phyloP scores from a whole-genome alignment of 1,284 basidiomycete genomes.

The Rhodotorula sp. region DNA sequence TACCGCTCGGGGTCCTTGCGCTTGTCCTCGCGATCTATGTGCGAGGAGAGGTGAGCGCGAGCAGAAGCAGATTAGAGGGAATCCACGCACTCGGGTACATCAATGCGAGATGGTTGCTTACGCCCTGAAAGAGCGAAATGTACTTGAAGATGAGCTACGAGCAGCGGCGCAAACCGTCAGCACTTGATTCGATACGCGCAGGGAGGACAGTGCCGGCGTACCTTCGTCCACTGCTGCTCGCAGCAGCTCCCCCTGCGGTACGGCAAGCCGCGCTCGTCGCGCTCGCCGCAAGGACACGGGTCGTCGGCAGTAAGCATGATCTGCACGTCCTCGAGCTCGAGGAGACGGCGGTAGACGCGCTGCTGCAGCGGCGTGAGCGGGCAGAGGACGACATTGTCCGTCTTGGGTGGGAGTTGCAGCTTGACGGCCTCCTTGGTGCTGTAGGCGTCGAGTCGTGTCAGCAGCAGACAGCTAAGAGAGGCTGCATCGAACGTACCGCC shows the following conservation, averaged over 20 bases:
- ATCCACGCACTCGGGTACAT: constrained; percentile 67
- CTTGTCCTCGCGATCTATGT: constrained; percentile 55
- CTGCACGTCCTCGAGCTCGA: constrained; percentile 64
- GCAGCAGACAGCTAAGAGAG: constrained; percentile 57
- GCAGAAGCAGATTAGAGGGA: not conserved
- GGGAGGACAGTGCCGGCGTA: not conserved
- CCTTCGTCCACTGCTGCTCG: constrained; percentile 39
- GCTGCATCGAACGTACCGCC: constrained; percentile 59
- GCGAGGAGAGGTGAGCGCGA: constrained; percentile 47
- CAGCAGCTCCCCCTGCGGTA: constrained; percentile 48
- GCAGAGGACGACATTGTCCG: constrained; percentile 85
- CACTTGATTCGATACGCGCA: not conserved
- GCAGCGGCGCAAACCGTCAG: not conserved
- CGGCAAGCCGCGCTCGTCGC: constrained; percentile 47
- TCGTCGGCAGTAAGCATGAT: constrained; percentile 68
- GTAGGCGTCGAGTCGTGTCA: constrained; percentile 50
- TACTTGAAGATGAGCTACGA: constrained; percentile 51
- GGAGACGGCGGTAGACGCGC: constrained; percentile 67
- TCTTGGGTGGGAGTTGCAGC: constrained; percentile 71
- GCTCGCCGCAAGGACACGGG: constrained; percentile 69
- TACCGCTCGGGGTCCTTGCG: constrained; percentile 48
- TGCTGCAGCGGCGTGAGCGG: constrained; percentile 70
- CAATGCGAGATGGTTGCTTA: constrained; percentile 79
- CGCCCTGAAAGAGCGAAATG: constrained; percentile 74
- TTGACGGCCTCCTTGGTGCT: constrained; percentile 35